Evolutionary conservation across 257 asterid genomes (phyloP).

Genomic region (Capsicum chinense): DNA sequence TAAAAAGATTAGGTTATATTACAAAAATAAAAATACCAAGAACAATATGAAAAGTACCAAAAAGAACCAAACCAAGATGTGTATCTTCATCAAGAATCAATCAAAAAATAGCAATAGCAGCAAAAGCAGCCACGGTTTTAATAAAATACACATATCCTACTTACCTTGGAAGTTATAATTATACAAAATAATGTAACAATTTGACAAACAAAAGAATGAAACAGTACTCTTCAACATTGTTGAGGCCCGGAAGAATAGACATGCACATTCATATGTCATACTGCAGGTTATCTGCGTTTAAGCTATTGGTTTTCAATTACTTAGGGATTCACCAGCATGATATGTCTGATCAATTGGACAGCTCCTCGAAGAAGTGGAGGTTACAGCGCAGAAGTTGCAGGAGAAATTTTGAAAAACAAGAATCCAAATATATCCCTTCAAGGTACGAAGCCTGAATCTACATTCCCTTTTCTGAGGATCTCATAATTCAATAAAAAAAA

Average conservation of each 20-base stretch:
- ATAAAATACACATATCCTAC: too few species aligned
- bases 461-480: background rate
- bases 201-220: too few species aligned
- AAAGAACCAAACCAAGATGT: conserved; percentile 60
- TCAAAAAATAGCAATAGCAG: too few species aligned
- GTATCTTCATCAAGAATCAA: conserved; percentile 70
- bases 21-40: conserved; percentile 68
- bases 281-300: conserved; percentile 35
- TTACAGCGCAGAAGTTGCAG: conserved; percentile 37
- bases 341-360: conserved; percentile 9
- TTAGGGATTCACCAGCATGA: background rate
- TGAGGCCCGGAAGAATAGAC: conserved; percentile 67
- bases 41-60: conserved; percentile 75
- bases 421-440: conserved; percentile 19
- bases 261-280: conserved; percentile 60
- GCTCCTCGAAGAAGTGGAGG: conserved; percentile 18
- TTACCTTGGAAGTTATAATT: too few species aligned
- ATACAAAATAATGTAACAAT: too few species aligned
- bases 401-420: conserved; percentile 31
- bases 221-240: conserved; percentile 35
- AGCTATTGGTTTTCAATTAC: conserved; percentile 28
- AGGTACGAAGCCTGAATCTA: background rate
- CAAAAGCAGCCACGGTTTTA: too few species aligned
- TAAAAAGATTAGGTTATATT: conserved; percentile 34
- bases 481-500: background rate